Evolutionary conservation across 2,329 filamentous ascomycete species (phyloP), one percentile per base, ranked within the genome.

Genomic region (Thelonectria discophora): DNA sequence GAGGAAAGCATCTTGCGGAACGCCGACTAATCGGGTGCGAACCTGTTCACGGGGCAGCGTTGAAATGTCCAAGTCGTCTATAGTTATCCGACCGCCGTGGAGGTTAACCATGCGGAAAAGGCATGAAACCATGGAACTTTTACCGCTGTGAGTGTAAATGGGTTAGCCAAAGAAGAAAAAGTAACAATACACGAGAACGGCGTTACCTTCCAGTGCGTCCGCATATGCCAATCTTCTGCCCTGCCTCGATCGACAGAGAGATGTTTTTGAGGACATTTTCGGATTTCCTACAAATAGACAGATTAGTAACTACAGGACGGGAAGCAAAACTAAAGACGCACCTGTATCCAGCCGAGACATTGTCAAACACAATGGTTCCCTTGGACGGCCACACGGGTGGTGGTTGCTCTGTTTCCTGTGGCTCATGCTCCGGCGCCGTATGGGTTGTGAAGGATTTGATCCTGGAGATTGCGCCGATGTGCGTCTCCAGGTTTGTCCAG

Each of bases 1-100:
- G 68, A 86, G 83, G 4, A 83, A 77, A 0, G 81, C 65, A 6
- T 86, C 84, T 68, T 87, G 84, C 0, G 84, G 80, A 1, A 86
- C 69, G 8, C 81, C 79, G 48, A 84, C 81, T 40, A 86, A 72
- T 3, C 78, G 78, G 43, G 9, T 46, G 43, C 20, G 37, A 17
- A 40, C 37, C n/a, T 40, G 9, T 15, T 40, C 37, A 21, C 78
- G 70, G 3, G 83, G 80, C 1, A 86, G 74, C 0, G 70, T 64
- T 1, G 69, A 18, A 37, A 86, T 80, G 0, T 63, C 55, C n/a
- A 83, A 77, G n/a, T 51, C 51, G 3, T 24, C 40, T 2, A 20
- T 39, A 1, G 20, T 24, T 37, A 3, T 51, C 50, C 15, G 45
- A 52, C 0, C 72, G 58, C 0, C 74, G 21, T 1, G 77, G 77